Base-by-base conservation (phyloP, 2,329 filamentous ascomycete species). In the Alternaria brassicicola region DNA sequence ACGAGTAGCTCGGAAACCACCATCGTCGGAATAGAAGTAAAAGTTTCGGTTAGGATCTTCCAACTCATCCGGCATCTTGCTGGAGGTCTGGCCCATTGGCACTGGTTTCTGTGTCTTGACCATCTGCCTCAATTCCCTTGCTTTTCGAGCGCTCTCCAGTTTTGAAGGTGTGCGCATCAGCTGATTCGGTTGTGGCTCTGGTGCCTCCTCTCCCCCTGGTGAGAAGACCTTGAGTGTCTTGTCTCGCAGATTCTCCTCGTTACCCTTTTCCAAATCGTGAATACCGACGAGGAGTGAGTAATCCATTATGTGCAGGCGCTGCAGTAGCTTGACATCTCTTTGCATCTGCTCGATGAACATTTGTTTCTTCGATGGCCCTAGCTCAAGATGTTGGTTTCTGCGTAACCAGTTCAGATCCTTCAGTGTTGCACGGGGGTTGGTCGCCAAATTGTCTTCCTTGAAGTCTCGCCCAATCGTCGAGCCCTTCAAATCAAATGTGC, bases 331-430 rank as follows among this genome's bases (percentile, higher is more conserved):
- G 8, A 99, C 95, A 76, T 99, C 95, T 60, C 86, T 86, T 67
- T 93, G 86, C 72, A 99, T 87, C 78, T 99, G 95, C 70, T 93
- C 88, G 45, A 98, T 83, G 75, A 99, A 99, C 19, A 93, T 81
- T 46, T 88, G 84, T 79, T 94, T 96, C 82, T 97, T 98, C 63
- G 89, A 85, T 6, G 95, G 88, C 10, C 95, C 95, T 66, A 97
- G 87, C 74, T 98, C 93, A 31, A 99, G 82, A 74, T 93, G 88
- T 64, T 93, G 85, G 70, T 96, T 88, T 66, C 94, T 85, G 64
- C 93, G 87, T 70, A 98, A 78, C 95, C 95, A 99, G 78, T 99
- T 99, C 57, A 99, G 83, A 76, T 99, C 95, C 78, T 99, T 99
- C 73, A 98, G 78, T 0, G 95, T 98, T 7, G 94, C 95, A 52